Evolutionary conservation across 2,329 filamentous ascomycete species (phyloP).

Genomic region (Dactylellina parvicollis): DNA sequence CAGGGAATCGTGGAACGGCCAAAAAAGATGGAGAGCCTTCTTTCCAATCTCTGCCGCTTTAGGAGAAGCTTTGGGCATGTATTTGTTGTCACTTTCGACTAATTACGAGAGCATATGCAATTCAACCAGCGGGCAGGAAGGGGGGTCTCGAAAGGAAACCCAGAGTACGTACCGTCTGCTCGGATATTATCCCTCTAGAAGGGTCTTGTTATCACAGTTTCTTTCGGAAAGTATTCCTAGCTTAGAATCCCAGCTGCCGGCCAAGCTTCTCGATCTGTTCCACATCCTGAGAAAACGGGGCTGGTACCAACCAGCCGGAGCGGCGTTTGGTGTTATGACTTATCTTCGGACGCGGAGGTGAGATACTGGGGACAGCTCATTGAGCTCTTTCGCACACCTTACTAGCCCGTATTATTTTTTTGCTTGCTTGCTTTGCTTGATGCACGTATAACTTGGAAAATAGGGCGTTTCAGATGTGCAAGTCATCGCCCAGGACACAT

Average conservation of each 20-base stretch:
- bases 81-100: constrained; percentile 55
- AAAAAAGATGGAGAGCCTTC: constrained; percentile 33
- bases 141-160: constrained; percentile 13
- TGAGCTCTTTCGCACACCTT: constrained; percentile 39
- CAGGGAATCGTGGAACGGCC: constrained; percentile 30
- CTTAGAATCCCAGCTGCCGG: constrained; percentile 49
- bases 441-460: constrained; percentile 37
- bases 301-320: constrained; percentile 39
- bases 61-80: constrained; percentile 54
- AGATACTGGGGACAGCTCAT: constrained; percentile 47
- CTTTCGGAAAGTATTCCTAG: constrained; percentile 52
- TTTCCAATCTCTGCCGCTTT: constrained; percentile 54
- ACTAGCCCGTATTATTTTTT: constrained; percentile 33
- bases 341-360: constrained; percentile 43
- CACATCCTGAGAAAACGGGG: constrained; percentile 50
- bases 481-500: constrained; percentile 46
- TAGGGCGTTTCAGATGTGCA: constrained; percentile 54
- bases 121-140: constrained; percentile 18
- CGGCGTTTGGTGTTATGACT: constrained; percentile 38
- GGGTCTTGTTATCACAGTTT: constrained; percentile 1
- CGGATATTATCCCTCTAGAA: constrained; percentile 42
- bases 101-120: constrained; percentile 55
- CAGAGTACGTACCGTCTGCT: constrained; percentile 48
- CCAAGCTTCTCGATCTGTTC: constrained; percentile 54
- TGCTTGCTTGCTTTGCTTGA: neutral